Percentiles rank a stretch among this genome's conserved stretches.
phyloP scores from a whole-genome alignment of 2,329 filamentous ascomycete species.

The Trichoderma lentiforme region DNA sequence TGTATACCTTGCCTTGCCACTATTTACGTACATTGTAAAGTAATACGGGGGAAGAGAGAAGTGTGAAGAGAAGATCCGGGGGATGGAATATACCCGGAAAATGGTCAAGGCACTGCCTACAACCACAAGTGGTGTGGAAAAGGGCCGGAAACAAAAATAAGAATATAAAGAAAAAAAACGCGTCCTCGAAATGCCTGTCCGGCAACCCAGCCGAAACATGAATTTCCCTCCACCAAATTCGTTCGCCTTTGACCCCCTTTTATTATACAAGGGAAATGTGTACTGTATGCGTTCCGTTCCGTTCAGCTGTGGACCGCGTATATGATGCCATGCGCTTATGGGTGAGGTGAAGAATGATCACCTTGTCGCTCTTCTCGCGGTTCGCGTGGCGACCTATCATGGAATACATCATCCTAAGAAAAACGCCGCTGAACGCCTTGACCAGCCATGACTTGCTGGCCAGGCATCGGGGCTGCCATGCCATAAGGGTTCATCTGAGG shows the following conservation, averaged over 20 bases:
- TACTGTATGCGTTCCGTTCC: neutral
- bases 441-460: slow-evolving; percentile 54
- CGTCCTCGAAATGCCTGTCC: neutral
- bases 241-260: neutral
- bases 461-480: slow-evolving; percentile 51
- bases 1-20: slow-evolving; percentile 41
- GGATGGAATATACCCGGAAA: neutral
- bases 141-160: neutral
- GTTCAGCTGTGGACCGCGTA: neutral
- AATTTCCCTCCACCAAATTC: neutral
- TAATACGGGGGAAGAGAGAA: slow-evolving; percentile 19
- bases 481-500: slow-evolving; percentile 58
- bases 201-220: neutral
- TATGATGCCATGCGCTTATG: neutral
- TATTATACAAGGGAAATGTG: slow-evolving; percentile 3
- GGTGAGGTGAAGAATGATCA: neutral
- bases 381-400: neutral
- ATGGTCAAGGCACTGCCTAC: slow-evolving; percentile 15
- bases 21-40: slow-evolving; percentile 38
- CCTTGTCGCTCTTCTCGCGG: neutral
- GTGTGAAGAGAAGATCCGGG: neutral
- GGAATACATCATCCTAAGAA: slow-evolving; percentile 43
- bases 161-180: neutral
- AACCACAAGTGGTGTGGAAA: slow-evolving; percentile 8
- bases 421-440: slow-evolving; percentile 55